These are phyloP conservation scores for Leccinum uliginosum DNA, from an alignment of 768 basidiomycete species.

Conservation along the genomic window DNA sequence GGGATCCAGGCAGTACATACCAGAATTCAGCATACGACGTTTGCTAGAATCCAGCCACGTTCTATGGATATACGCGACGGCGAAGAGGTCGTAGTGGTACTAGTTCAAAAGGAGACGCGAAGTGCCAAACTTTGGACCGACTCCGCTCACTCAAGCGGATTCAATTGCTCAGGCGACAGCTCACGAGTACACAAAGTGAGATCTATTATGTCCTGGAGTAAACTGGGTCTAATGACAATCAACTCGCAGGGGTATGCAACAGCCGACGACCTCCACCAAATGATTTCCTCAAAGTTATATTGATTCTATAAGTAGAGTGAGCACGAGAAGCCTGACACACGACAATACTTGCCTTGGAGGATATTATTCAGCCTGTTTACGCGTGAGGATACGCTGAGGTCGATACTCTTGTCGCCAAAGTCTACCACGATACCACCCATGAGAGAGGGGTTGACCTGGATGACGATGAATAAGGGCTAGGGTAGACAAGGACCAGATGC, in stretches of 20 bases:
- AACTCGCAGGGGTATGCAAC: constrained; percentile 4
- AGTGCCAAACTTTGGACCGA: not conserved
- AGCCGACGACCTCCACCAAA: not conserved
- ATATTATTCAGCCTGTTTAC: constrained; percentile 93
- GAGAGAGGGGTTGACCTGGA: constrained; percentile 85
- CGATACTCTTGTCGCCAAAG: constrained; percentile 97
- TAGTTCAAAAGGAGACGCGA: no score
- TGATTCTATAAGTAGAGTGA: constrained; percentile 20
- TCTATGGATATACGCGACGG: not conserved
- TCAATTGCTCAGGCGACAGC: not conserved
- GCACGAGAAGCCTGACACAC: not conserved
- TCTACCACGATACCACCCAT: constrained; percentile 93
- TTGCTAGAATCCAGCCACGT: not conserved
- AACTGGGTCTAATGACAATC: constrained; percentile 3
- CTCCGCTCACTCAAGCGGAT: not conserved
- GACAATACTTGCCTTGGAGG: constrained; percentile 62
- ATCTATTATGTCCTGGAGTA: not conserved
- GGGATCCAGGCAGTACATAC: constrained; percentile 10
- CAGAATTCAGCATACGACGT: constrained; percentile 9
- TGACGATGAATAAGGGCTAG: constrained; percentile 3
- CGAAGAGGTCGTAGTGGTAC: not conserved
- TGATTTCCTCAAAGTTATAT: constrained; percentile 13
- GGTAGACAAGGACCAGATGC: constrained; percentile 13
- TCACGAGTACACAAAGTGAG: not conserved
- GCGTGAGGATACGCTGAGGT: constrained; percentile 89